Conservation (phyloP, 2,329 filamentous ascomycete species). For the Colletotrichum nymphaeae region DNA sequence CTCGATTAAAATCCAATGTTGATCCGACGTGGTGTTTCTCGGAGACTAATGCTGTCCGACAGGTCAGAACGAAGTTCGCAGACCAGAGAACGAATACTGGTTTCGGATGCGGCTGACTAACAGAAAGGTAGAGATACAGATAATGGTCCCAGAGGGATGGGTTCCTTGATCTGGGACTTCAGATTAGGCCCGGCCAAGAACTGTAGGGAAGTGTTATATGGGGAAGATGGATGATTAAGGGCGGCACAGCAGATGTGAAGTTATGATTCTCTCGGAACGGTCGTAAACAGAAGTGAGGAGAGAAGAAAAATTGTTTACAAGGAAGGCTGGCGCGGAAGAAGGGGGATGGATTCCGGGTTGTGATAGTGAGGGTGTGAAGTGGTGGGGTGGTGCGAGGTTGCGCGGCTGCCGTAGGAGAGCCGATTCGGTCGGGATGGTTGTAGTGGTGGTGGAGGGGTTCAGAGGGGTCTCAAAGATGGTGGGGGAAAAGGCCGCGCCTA, state of each 20-base stretch:
- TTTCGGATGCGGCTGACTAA: slow-evolving; percentile 7
- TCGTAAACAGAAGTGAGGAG: not conserved
- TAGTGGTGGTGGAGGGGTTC: slow-evolving; percentile 34
- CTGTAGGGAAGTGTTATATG: slow-evolving; percentile 9
- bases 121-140: not conserved
- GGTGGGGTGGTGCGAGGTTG: slow-evolving; percentile 35
- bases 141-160: slow-evolving; percentile 1
- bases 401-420: slow-evolving; percentile 37
- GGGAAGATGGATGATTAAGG: not conserved
- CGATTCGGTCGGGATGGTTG: slow-evolving; percentile 34
- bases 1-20: slow-evolving; percentile 36
- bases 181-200: slow-evolving; percentile 11
- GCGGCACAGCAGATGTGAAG: slow-evolving; percentile 20
- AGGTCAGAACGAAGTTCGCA: slow-evolving; percentile 3
- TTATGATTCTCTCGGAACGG: not conserved
- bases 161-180: not conserved
- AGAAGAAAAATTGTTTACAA: slow-evolving; percentile 5
- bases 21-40: slow-evolving; percentile 29
- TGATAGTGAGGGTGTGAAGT: slow-evolving; percentile 12
- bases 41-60: not conserved
- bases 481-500: slow-evolving; percentile 29
- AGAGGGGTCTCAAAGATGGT: slow-evolving; percentile 28
- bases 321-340: slow-evolving; percentile 31
- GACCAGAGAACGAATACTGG: slow-evolving; percentile 5
- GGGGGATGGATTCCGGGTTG: slow-evolving; percentile 19